Percentiles rank a stretch among this genome's conserved stretches.
Conservation (phyloP, 805 yeast species). For the Zygotorulaspora danielsina region DNA sequence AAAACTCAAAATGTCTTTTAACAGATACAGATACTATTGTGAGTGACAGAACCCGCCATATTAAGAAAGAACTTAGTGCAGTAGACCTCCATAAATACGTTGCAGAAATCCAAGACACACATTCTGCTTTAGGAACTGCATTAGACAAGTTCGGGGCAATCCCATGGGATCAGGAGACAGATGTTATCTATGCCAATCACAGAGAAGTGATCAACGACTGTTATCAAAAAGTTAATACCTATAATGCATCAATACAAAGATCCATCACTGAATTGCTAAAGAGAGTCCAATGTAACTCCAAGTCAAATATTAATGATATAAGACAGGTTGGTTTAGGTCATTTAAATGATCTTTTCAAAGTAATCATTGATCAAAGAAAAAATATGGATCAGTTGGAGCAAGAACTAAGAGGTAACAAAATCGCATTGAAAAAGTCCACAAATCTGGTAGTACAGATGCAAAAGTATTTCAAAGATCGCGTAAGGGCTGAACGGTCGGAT, state of each 20-base stretch:
- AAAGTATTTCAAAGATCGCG: conserved; percentile 13
- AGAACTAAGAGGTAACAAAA: conserved; percentile 12
- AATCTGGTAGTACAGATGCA: conserved; percentile 10
- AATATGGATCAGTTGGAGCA: conserved; percentile 10
- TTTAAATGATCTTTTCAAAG: conserved; percentile 1
- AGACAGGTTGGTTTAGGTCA: not conserved
- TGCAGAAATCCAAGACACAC: conserved; percentile 9
- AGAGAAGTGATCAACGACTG: conserved; percentile 2
- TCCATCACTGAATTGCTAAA: conserved; percentile 6
- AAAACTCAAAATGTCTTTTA: conserved; percentile 6
- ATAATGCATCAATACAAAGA: conserved; percentile 5
- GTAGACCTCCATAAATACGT: conserved; percentile 3
- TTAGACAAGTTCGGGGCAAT: not conserved
- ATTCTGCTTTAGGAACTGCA: conserved; percentile 1
- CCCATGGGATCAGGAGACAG: conserved; percentile 9
- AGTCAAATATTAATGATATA: conserved; percentile 3
- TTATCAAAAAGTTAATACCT: conserved; percentile 1
- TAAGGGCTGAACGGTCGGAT: conserved; percentile 11
- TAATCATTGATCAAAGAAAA: conserved; percentile 1
- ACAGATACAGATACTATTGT: conserved; percentile 10
- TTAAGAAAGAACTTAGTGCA: conserved; percentile 2
- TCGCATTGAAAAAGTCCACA: conserved; percentile 6
- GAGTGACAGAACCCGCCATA: not conserved
- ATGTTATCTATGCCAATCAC: conserved; percentile 7
- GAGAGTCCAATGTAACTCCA: conserved; percentile 3